phyloP scores from a whole-genome alignment of 2,329 filamentous ascomycete genomes.

The Akanthomyces dipterigenus region DNA sequence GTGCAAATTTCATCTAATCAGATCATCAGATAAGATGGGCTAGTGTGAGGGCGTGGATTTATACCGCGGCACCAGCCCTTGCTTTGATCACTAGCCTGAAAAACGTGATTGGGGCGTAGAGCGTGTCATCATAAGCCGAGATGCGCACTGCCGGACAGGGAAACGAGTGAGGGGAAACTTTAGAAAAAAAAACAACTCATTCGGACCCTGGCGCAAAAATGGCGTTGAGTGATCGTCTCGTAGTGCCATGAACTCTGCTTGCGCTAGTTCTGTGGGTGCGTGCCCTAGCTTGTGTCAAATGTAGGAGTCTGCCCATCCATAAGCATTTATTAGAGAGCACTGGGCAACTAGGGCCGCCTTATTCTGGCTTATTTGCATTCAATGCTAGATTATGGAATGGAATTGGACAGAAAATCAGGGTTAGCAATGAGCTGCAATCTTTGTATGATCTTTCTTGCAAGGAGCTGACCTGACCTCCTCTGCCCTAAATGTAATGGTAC shows the following conservation, averaged over 20 bases:
- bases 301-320: not conserved
- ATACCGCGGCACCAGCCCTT: not conserved
- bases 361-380: not conserved
- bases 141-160: not conserved
- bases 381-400: not conserved
- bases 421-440: not conserved
- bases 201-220: not conserved
- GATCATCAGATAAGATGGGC: constrained; percentile 39
- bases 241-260: not conserved
- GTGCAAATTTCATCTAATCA: constrained; percentile 30
- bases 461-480: not conserved
- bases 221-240: not conserved
- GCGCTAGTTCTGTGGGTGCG: not conserved
- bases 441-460: not conserved
- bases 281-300: not conserved
- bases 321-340: not conserved
- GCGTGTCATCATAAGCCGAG: not conserved
- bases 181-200: not conserved
- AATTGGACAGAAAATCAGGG: not conserved
- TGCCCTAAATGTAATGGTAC: too few species aligned
- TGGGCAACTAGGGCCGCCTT: not conserved
- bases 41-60: not conserved
- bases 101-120: not conserved
- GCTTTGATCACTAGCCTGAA: not conserved
- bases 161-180: not conserved